phyloP scores from a whole-genome alignment of 208 protist genomes.

The Acanthamoeba triangularis region DNA sequence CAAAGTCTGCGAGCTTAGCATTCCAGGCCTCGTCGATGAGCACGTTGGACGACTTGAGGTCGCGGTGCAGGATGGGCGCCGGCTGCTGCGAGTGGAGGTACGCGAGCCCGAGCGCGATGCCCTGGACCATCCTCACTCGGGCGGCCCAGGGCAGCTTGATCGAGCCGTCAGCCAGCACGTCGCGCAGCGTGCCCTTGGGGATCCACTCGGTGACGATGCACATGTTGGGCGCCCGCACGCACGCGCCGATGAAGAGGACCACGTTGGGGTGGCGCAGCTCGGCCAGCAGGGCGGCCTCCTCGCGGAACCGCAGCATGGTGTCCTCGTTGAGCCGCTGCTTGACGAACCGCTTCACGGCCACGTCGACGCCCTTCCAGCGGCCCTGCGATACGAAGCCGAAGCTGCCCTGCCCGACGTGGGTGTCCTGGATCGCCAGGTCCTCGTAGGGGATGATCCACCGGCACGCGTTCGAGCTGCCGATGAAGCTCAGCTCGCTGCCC shows the following conservation, averaged over 20 bases:
- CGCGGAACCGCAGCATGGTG: constrained; percentile 49
- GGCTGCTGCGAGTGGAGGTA: constrained; percentile 58
- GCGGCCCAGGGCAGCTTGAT: constrained; percentile 39
- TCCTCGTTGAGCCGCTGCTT: constrained; percentile 56
- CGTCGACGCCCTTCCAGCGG: constrained; percentile 60
- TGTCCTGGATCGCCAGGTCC: not conserved
- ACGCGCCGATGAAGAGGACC: constrained; percentile 66
- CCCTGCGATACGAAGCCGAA: constrained; percentile 35
- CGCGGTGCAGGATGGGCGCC: constrained; percentile 38
- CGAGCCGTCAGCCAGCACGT: constrained; percentile 5
- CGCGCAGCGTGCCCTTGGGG: constrained; percentile 20
- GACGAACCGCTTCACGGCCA: constrained; percentile 62
- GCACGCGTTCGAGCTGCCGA: constrained; percentile 41
- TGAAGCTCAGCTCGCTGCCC: not conserved
- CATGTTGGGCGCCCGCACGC: not conserved
- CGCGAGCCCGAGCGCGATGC: constrained; percentile 40
- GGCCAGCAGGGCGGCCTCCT: constrained; percentile 44
- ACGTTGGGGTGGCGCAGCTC: constrained; percentile 59
- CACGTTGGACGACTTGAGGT: constrained; percentile 66
- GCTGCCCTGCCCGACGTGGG: constrained; percentile 2
- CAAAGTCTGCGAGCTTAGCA: constrained; percentile 78
- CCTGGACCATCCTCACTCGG: not conserved
- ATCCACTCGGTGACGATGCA: constrained; percentile 65
- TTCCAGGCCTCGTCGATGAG: constrained; percentile 53
- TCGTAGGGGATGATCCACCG: constrained; percentile 67